phyloP scores from a whole-genome alignment of 2,329 filamentous ascomycete species.

The Hymenoscyphus infarciens region DNA sequence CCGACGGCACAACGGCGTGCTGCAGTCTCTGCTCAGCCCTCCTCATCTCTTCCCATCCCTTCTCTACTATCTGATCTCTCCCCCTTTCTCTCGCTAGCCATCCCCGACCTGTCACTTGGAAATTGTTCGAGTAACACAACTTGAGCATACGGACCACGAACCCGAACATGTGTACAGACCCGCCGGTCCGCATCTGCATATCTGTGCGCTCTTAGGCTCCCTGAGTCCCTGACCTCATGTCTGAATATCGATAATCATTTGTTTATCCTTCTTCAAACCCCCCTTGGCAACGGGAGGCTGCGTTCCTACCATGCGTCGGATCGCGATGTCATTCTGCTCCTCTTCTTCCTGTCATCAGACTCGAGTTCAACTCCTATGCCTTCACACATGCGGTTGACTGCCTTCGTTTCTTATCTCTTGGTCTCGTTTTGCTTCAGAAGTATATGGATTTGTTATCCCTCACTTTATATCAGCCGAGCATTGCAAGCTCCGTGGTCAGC shows the following conservation, averaged over 20 bases:
- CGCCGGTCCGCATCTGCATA: neutral
- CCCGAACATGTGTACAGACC: neutral
- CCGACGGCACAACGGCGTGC: neutral
- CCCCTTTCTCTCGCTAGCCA: constrained; percentile 1
- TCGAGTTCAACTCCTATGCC: neutral
- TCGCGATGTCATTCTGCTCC: neutral
- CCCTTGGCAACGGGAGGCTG: constrained; percentile 1
- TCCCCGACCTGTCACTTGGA: neutral
- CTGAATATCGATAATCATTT: neutral
- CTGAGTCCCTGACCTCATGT: constrained; percentile 1
- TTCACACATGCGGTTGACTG: neutral
- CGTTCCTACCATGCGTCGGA: neutral
- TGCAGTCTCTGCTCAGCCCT: neutral
- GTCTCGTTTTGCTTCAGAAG: neutral
- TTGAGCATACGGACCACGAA: neutral
- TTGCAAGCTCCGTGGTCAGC: neutral
- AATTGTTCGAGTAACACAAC: neutral
- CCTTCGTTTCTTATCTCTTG: neutral
- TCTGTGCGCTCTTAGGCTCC: neutral
- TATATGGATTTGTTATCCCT: neutral
- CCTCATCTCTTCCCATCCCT: neutral
- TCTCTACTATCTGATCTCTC: neutral
- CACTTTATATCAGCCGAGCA: neutral
- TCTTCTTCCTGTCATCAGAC: neutral
- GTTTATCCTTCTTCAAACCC: neutral